Evolutionary conservation across 805 yeast species (phyloP), one percentile per base, ranked within the genome.

Genomic region (Suhomyces prunicola): DNA sequence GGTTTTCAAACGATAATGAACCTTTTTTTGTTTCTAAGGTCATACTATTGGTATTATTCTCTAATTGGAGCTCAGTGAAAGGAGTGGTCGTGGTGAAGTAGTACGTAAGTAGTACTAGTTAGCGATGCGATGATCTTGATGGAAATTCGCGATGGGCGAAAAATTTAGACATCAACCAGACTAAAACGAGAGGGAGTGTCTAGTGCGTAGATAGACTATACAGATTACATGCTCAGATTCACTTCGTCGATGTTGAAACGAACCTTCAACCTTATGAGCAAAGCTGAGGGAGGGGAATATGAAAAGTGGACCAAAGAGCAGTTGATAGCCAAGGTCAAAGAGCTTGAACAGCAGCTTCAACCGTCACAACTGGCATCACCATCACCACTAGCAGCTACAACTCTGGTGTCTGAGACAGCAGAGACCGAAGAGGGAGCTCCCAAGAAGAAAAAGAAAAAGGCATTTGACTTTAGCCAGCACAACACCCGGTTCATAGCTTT

Each of bases 401-500:
- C 44, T 12, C 41, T 27, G 15, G 48, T n/a, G 13, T 10, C 46
- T 3, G 46, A 42, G 17, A 9, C 31, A 9, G 17, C 29, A n/a
- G 48, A 22, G 13, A 23, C 23, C 12, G 36, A 23, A 23, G 46
- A 23, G 19, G 31, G 13, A 42, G 46, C 23, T 7, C 46, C 44
- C 24, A 52, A 50, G 47, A 71, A 64, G 58, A 67, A 60, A 67
- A 71, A 64, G 59, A 67, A 60, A 67, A 81, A 73, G 66, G 67
- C 60, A 22, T 83, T 91, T 65, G 93, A 89, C 60, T 88, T 87
- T 59, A 71, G 83, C 13, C 85, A 83, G 56, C 82, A 81, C 61
- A 58, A 74, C 9, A 82, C 83, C 1, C 74, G 99, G 52, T 82
- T 82, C 55, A 80, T 94, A 12, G 98, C 96, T 0, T 63, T 94